phyloP scores from a whole-genome alignment of 345 rosid genomes.

The Adansonia digitata region DNA sequence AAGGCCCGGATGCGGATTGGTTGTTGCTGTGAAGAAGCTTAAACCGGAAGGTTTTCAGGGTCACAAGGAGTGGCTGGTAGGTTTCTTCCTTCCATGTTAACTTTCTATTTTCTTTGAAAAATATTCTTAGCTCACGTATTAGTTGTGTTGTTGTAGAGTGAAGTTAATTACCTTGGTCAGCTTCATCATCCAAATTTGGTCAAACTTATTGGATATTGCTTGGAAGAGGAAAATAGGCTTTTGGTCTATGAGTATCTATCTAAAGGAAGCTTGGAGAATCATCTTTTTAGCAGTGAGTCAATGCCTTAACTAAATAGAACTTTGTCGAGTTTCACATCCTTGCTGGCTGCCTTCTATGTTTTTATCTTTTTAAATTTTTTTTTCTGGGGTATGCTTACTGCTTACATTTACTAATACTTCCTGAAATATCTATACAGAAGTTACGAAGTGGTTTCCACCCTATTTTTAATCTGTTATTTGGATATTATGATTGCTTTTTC shows the following conservation, averaged over 20 bases:
- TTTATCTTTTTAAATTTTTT: neutral
- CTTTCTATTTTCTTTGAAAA: neutral
- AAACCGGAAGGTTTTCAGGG: slow-evolving; percentile 70
- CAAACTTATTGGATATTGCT: slow-evolving; percentile 68
- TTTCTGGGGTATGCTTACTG: neutral
- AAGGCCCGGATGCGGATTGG: slow-evolving; percentile 42
- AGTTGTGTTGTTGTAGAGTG: slow-evolving; percentile 44
- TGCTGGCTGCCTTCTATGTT: neutral
- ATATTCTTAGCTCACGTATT: neutral
- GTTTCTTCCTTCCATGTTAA: slow-evolving; percentile 1
- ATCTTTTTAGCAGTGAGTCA: slow-evolving; percentile 64
- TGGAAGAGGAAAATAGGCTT: slow-evolving; percentile 58
- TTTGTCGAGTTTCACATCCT: neutral
- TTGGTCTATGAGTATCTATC: slow-evolving; percentile 82
- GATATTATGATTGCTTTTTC: neutral
- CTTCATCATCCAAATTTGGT: slow-evolving; percentile 79
- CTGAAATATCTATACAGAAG: neutral
- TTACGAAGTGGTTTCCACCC: neutral
- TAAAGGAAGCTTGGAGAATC: slow-evolving; percentile 72
- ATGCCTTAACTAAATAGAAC: neutral
- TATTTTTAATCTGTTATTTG: neutral
- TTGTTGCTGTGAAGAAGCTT: slow-evolving; percentile 76
- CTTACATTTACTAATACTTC: neutral
- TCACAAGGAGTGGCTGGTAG: slow-evolving; percentile 89
- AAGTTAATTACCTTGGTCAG: slow-evolving; percentile 65